phyloP scores from a whole-genome alignment of 129 eudicot species.

The Chrysanthemum seticuspe region DNA sequence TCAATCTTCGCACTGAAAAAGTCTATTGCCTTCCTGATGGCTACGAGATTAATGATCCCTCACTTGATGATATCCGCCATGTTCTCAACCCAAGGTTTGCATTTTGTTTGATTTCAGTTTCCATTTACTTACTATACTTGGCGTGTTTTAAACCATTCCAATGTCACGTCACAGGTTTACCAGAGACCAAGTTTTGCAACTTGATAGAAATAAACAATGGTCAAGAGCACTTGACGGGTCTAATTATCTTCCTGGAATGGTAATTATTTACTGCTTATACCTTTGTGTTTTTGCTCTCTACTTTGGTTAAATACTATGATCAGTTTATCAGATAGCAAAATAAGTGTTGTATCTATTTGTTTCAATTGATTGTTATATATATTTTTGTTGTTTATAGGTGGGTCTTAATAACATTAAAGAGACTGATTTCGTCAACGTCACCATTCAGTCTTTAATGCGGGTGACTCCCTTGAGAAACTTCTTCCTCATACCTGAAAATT shows the following conservation, averaged over 20 bases:
- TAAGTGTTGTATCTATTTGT: neutral
- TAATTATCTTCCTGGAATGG: slow-evolving; percentile 98
- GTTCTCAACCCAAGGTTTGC: slow-evolving; percentile 86
- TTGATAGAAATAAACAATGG: slow-evolving; percentile 81
- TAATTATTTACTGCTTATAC: slow-evolving; percentile 24
- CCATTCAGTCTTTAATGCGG: slow-evolving; percentile 90
- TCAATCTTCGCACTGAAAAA: slow-evolving; percentile 86
- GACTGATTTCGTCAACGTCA: slow-evolving; percentile 93
- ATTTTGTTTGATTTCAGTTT: neutral
- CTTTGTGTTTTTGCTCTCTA: neutral
- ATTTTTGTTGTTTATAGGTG: slow-evolving; percentile 48
- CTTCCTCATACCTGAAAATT: slow-evolving; percentile 89
- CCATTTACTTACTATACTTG: neutral
- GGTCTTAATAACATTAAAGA: slow-evolving; percentile 92
- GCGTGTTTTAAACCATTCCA: slow-evolving; percentile 14
- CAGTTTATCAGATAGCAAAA: neutral
- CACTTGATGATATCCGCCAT: slow-evolving; percentile 89
- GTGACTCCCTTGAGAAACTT: slow-evolving; percentile 97
- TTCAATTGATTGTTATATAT: slow-evolving; percentile 11
- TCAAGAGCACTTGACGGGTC: slow-evolving; percentile 99
- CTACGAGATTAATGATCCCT: slow-evolving; percentile 91
- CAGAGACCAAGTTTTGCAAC: slow-evolving; percentile 72
- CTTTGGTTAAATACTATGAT: neutral
- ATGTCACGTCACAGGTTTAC: slow-evolving; percentile 50
- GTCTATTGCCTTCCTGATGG: slow-evolving; percentile 99